A percentile compares a stretch with the other conserved stretches of the same genome.
These are phyloP conservation scores for Eimeria sp. DNA, from an alignment of 169 alveolate species.

Conservation along the genomic window DNA sequence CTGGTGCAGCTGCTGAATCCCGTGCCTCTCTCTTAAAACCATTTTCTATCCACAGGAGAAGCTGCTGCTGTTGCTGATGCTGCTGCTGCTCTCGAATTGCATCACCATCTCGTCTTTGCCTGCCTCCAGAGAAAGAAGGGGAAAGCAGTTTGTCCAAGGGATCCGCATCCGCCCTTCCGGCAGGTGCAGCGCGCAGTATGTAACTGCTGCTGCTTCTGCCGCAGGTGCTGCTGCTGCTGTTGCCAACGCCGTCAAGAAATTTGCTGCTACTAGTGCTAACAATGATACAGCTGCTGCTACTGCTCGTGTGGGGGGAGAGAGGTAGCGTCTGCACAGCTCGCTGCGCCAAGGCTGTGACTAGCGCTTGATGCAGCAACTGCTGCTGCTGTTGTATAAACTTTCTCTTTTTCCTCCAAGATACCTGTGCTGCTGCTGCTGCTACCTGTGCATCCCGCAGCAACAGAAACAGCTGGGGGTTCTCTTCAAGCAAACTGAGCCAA, in stretches of 20 bases:
- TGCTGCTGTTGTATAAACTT: neutral
- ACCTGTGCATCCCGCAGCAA: conserved; percentile 4
- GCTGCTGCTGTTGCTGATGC: neutral
- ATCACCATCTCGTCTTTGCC: neutral
- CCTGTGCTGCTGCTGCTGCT: conserved; percentile 26
- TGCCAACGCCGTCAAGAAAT: neutral
- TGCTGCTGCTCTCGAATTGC: neutral
- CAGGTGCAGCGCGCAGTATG: conserved; percentile 23
- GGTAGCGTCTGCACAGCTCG: neutral
- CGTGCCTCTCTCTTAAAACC: neutral
- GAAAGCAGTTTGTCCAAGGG: neutral
- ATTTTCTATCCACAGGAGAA: neutral
- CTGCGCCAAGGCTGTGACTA: conserved; percentile 5
- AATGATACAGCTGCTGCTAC: conserved; percentile 3
- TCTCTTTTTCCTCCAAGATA: neutral
- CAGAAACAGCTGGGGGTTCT: neutral
- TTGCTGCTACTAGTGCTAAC: neutral
- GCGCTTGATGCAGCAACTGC: conserved; percentile 25
- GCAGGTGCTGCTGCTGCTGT: neutral
- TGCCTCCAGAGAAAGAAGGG: neutral
- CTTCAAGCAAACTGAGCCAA: neutral
- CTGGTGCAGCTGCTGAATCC: neutral
- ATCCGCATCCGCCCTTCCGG: neutral
- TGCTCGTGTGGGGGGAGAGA: neutral
- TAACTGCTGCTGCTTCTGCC: conserved; percentile 22